phyloP scores from a whole-genome alignment of 768 basidiomycete species.

The Leccinum olivaceopallidum region DNA sequence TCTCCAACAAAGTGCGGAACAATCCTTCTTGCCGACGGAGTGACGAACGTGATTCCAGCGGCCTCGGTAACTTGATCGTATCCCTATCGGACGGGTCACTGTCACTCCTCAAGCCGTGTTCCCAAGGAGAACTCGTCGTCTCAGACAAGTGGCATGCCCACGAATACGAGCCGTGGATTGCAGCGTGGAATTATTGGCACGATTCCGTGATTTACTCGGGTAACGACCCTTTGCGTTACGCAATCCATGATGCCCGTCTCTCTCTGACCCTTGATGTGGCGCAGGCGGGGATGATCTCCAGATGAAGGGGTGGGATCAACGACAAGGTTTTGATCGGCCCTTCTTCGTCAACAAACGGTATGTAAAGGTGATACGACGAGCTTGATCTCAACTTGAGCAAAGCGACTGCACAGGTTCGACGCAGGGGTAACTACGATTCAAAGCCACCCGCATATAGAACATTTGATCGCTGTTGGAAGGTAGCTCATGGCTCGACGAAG shows the following conservation, averaged over 20 bases:
- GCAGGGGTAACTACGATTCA: slow-evolving; percentile 93
- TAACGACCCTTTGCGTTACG: slow-evolving; percentile 28
- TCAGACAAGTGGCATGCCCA: slow-evolving; percentile 80
- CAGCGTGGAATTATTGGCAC: slow-evolving; percentile 90
- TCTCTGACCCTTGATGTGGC: neutral
- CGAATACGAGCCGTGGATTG: slow-evolving; percentile 93
- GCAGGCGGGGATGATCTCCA: slow-evolving; percentile 91
- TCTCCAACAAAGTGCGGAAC: slow-evolving; percentile 44
- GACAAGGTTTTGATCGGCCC: slow-evolving; percentile 59
- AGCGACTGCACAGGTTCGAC: slow-evolving; percentile 63
- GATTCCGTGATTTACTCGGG: slow-evolving; percentile 82
- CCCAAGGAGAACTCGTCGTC: slow-evolving; percentile 45
- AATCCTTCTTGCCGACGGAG: slow-evolving; percentile 3
- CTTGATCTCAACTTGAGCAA: neutral
- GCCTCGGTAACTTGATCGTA: slow-evolving; percentile 61
- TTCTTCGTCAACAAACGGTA: slow-evolving; percentile 75
- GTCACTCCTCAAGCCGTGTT: slow-evolving; percentile 55
- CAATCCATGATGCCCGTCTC: neutral
- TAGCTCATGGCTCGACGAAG: slow-evolving; percentile 31
- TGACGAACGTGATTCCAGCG: slow-evolving; percentile 34
- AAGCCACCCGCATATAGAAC: slow-evolving; percentile 74
- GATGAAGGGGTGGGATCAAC: slow-evolving; percentile 89
- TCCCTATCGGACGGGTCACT: slow-evolving; percentile 83
- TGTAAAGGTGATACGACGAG: slow-evolving; percentile 1
- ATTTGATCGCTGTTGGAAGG: slow-evolving; percentile 92